Base-by-base conservation (phyloP, 2,329 filamentous ascomycete species). In the Lachnellula cervina region DNA sequence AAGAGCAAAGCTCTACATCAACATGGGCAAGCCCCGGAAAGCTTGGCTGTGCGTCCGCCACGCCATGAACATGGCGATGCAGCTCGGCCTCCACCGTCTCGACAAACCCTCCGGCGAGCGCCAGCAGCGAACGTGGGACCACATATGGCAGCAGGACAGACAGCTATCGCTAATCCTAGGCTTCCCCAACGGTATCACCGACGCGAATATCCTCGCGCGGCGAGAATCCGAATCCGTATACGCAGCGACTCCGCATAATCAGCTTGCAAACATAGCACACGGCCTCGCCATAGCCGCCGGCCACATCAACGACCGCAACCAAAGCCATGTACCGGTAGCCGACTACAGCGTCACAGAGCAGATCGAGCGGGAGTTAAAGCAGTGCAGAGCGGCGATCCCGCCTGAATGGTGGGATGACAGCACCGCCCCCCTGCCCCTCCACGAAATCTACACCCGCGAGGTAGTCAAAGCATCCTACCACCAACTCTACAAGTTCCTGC, bases 1-100 rank as follows among this genome's bases (percentile, higher is more conserved):
- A 13, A 71, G 77, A 42, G 71, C 74, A 13, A 82, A 81, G 62
- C 74, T 78, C 58, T 77, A 80, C 58, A 69, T 80, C 51, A 78
- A 81, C 55, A 76, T 80, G 58, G 81, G 81, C 2, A 76, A 77
- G 43, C 80, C 81, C 11, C 75, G 78, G 37, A 74, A 77, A 59
- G 76, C 78, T 1, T 84, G 81, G 81, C 69, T 80, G 5, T 66
- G 74, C 8, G 73, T 73, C 42, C 75, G 80, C 13, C 73, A 76
- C 42, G 80, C 75, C 3, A 69, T 83, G 40, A 77, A 77, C 62
- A 76, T 77, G 56, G 75, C 75, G 6, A 73, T 82, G 57, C 68
- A 83, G 1, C 75, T 80, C 1, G 77, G 80, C 59, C 72, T 75
- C 34, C 73, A 79, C 57, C 64, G 72, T 9, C 67, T 68, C 34